Conservation (phyloP, 371 early-diverging fungal genomes). For the Mortierella sp. region DNA sequence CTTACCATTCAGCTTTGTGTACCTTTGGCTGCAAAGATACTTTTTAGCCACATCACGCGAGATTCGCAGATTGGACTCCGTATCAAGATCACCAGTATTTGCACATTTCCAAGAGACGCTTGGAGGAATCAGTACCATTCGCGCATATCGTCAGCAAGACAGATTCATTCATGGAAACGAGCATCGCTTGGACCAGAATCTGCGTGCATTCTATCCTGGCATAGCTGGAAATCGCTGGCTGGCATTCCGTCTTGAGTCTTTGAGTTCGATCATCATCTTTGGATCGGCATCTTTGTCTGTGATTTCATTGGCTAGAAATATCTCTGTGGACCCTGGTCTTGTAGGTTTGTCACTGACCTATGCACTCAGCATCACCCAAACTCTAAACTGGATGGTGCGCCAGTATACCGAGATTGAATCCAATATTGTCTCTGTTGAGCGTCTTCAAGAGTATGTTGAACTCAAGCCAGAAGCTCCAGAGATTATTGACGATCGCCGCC, state of each 20-base stretch:
- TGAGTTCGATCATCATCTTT: conserved; percentile 78
- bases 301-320: conserved; percentile 59
- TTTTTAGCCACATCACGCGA: conserved; percentile 82
- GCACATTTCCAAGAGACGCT: conserved; percentile 86
- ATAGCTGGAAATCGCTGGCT: conserved; percentile 92
- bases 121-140: conserved; percentile 83
- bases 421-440: conserved; percentile 89
- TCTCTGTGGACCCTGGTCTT: conserved; percentile 74
- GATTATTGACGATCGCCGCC: conserved; percentile 63
- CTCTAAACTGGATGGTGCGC: conserved; percentile 90
- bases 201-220: conserved; percentile 85
- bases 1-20: conserved; percentile 71
- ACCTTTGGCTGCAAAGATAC: conserved; percentile 74
- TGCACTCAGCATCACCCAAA: conserved; percentile 84
- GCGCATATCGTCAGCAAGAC: conserved; percentile 80
- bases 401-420: conserved; percentile 78
- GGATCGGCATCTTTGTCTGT: conserved; percentile 76
- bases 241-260: conserved; percentile 89
- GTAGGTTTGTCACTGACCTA: conserved; percentile 90
- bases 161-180: conserved; percentile 87
- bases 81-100: conserved; percentile 85
- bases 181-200: conserved; percentile 83
- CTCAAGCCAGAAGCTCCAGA: conserved; percentile 84
- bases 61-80: conserved; percentile 85
- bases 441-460: conserved; percentile 89